Evolutionary conservation across 1,284 basidiomycete species (phyloP).

Genomic region (Inonotus hispidus): DNA sequence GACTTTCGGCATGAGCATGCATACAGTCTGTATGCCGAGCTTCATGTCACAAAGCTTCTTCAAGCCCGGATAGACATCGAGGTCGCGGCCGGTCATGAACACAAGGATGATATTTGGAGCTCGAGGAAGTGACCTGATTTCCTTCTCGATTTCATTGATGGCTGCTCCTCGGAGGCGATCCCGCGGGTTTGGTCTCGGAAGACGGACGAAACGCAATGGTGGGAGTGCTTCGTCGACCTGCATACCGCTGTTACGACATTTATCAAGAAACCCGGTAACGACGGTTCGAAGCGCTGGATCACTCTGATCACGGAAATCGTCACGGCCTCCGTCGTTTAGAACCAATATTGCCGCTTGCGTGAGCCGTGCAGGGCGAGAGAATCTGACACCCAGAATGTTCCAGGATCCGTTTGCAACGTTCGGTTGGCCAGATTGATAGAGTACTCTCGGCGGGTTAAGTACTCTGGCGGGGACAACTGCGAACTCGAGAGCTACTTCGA

Average conservation of each 20-base stretch:
- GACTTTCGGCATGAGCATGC: slow-evolving; percentile 25
- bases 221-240: slow-evolving; percentile 42
- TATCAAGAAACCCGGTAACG: slow-evolving; percentile 8
- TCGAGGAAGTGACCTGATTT: slow-evolving; percentile 6
- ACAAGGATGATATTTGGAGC: slow-evolving; percentile 8
- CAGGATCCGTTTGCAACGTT: slow-evolving; percentile 49
- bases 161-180: slow-evolving; percentile 6
- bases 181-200: slow-evolving; percentile 36
- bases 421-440: slow-evolving; percentile 36
- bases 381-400: slow-evolving; percentile 53
- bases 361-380: slow-evolving; percentile 6
- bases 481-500: slow-evolving; percentile 53
- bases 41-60: slow-evolving; percentile 38
- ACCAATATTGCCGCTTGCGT: slow-evolving; percentile 6
- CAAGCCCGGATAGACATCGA: slow-evolving; percentile 27
- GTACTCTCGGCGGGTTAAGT: slow-evolving; percentile 49
- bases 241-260: slow-evolving; percentile 13
- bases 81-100: slow-evolving; percentile 11
- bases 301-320: slow-evolving; percentile 34
- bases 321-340: slow-evolving; percentile 2
- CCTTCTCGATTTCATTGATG: slow-evolving; percentile 6
- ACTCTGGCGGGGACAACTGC: slow-evolving; percentile 52
- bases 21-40: slow-evolving; percentile 31
- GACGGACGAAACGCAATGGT: slow-evolving; percentile 57
- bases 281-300: slow-evolving; percentile 39